Evolutionary conservation across 495 filamentous ascomycete species (phyloP).

Genomic region (Paragyromitra xinjiangensis): DNA sequence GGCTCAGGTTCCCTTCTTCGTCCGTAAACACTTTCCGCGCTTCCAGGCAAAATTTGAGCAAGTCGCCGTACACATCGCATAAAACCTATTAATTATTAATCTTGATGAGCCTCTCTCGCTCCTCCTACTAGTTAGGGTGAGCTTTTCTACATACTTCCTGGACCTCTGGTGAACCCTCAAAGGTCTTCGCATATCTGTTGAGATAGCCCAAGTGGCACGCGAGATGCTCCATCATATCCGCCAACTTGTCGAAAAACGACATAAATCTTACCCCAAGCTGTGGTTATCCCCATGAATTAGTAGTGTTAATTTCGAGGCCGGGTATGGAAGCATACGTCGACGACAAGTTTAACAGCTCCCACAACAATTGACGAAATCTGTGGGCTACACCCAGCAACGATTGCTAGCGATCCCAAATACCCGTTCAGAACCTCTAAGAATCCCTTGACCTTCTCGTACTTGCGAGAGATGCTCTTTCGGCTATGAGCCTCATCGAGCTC

Average conservation of each 20-base stretch:
- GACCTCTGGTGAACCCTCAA: constrained; percentile 9
- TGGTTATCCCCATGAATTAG: neutral
- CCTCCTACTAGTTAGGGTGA: neutral
- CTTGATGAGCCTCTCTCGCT: neutral
- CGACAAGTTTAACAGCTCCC: constrained; percentile 23
- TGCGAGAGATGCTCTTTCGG: constrained; percentile 9
- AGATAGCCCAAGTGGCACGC: constrained; percentile 23
- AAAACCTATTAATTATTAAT: constrained; percentile 18
- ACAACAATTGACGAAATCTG: constrained; percentile 23
- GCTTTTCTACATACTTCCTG: constrained; percentile 3
- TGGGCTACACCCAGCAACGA: constrained; percentile 10
- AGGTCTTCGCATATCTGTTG: neutral
- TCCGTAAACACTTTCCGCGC: constrained; percentile 26
- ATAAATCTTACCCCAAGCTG: constrained; percentile 23
- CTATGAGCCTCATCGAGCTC: constrained; percentile 15
- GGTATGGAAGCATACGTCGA: constrained; percentile 3
- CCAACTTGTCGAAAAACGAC: constrained; percentile 25
- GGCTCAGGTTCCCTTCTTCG: constrained; percentile 9
- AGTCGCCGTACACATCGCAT: constrained; percentile 21
- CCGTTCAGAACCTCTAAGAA: constrained; percentile 20
- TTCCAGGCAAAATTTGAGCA: constrained; percentile 17
- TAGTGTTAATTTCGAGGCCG: neutral
- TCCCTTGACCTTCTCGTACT: neutral
- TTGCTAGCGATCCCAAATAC: constrained; percentile 17
- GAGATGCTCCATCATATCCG: constrained; percentile 35